Evolutionary conservation across 208 protist genomes (phyloP), one percentile per base, ranked within the genome.

Genomic region (Trypanosoma congolense): DNA sequence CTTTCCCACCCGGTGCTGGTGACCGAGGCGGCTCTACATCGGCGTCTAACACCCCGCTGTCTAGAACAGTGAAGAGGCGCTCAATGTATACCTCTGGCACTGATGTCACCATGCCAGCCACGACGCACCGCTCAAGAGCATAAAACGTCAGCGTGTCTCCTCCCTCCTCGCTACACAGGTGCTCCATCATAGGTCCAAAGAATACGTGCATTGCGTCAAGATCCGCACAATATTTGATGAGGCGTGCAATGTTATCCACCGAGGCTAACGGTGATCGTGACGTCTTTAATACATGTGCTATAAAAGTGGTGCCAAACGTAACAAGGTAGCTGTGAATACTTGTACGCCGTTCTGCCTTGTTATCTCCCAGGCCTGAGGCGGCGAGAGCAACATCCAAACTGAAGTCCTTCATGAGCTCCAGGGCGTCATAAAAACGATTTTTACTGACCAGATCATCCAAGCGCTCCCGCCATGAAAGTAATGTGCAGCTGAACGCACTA

Each of bases 391-490:
- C 76, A 29, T 88, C 81, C 12, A 80, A 60, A 0, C 73, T 65
- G 58, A 90, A 80, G 9, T 58, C 66, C 40, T 80, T 77, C 2
- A 75, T 65, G 25, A 87, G 73, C 25, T 86, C 72, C 31, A 93
- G 51, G 6, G 86, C 86, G 22, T 80, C 70, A 12, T 45, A 18
- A 42, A 70, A 90, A 26, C 74, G 42, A 25, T 63, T 48, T 2
- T 62, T 56, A 24, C 61, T 50, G 24, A 90, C 43, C 22, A 93
- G 45, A 19, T 57, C 65, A 36, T 86, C 70, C 3, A 93, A 57
- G 1, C 86, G 65, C 14, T 57, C 73, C n/a, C 65, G 30, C 86
- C 86, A 93, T n/a, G 86, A 67, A 12, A 83, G 57, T 26, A 93
- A 29, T 2, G 68, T 70, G 51, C 70, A 73, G 29, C 63, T 74